These are phyloP conservation scores for Acanthamoeba culbertsoni DNA, from an alignment of 208 protist species.

Conservation along the genomic window DNA sequence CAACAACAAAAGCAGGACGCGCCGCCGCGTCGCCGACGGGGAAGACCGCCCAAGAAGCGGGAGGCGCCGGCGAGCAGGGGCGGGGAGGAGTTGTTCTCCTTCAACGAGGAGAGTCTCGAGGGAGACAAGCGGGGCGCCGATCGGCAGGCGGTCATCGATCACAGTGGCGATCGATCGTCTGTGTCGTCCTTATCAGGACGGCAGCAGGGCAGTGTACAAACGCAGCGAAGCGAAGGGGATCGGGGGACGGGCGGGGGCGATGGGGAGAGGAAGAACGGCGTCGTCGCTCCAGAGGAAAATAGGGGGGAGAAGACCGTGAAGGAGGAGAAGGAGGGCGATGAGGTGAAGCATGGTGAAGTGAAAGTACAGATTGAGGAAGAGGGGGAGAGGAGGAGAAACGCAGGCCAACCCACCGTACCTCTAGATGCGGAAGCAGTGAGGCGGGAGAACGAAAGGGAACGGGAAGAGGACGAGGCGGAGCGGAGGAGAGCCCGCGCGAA, in stretches of 20 bases:
- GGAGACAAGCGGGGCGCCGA: not conserved
- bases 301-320: not conserved
- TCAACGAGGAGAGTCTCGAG: conserved; percentile 21
- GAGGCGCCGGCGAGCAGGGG: too few species aligned
- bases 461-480: too few species aligned
- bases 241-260: not conserved
- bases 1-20: not conserved
- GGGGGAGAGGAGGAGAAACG: too few species aligned
- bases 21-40: not conserved
- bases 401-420: too few species aligned
- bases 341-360: too few species aligned
- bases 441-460: too few species aligned
- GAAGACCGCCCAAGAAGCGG: conserved; percentile 3
- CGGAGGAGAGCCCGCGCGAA: too few species aligned
- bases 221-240: not conserved
- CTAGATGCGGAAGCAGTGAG: too few species aligned
- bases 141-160: not conserved
- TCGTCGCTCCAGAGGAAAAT: not conserved
- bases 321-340: not conserved
- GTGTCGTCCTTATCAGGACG: not conserved
- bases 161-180: not conserved
- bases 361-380: too few species aligned
- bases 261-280: too few species aligned
- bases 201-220: not conserved
- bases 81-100: conserved; percentile 22